phyloP scores from a whole-genome alignment of 2,329 filamentous ascomycete genomes.

The Botrytis cinerea region DNA sequence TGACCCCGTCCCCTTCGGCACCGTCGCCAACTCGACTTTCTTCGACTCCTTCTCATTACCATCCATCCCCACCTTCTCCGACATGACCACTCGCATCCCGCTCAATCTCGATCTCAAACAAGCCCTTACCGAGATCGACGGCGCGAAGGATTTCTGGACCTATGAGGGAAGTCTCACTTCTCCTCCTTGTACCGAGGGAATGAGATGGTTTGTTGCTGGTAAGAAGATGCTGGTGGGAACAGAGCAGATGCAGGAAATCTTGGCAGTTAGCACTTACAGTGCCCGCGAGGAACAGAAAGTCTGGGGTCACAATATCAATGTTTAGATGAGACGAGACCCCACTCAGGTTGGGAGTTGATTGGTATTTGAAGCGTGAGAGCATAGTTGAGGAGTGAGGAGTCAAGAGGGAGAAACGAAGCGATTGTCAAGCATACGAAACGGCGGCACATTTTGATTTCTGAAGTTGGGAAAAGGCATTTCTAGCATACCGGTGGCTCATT shows the following conservation, averaged over 20 bases:
- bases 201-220: slow-evolving; percentile 49
- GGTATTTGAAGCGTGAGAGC: neutral
- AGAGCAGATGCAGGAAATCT: slow-evolving; percentile 40
- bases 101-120: slow-evolving; percentile 9
- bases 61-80: neutral
- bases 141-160: slow-evolving; percentile 51
- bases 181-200: slow-evolving; percentile 50
- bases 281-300: slow-evolving; percentile 2
- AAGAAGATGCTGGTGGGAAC: slow-evolving; percentile 48
- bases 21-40: slow-evolving; percentile 6
- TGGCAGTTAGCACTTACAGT: slow-evolving; percentile 4
- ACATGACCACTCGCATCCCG: neutral
- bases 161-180: slow-evolving; percentile 51
- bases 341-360: neutral
- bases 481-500: neutral
- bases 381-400: neutral
- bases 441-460: neutral
- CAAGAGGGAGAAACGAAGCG: too few relatives aligned
- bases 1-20: slow-evolving; percentile 41
- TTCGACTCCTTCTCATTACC: neutral
- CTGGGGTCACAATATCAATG: slow-evolving; percentile 15
- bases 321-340: neutral
- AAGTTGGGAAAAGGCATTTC: neutral
- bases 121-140: slow-evolving; percentile 44
- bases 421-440: neutral